Evolutionary conservation across 495 filamentous ascomycete species (phyloP).

Genomic region (Aspergillus diversus): DNA sequence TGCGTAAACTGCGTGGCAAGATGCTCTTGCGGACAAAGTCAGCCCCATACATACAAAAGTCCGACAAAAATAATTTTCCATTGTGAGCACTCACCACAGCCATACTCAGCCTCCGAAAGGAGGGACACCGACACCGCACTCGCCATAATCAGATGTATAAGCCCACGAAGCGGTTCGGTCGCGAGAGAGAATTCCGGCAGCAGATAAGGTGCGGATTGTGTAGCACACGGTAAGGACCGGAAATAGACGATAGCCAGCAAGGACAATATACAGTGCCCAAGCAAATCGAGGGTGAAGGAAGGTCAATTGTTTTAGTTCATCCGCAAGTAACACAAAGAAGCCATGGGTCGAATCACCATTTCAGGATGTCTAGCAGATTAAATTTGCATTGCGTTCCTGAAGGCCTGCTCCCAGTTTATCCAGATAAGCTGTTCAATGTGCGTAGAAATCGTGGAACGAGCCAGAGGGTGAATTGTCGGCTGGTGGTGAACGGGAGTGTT

Average conservation of each 20-base stretch:
- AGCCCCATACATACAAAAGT: not conserved
- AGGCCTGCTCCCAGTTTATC: constrained; percentile 18
- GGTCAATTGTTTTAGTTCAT: constrained; percentile 19
- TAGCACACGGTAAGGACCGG: not conserved
- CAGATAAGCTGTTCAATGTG: not conserved
- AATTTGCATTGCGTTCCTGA: constrained; percentile 16
- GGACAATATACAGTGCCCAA: constrained; percentile 13
- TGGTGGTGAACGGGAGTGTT: constrained; percentile 11
- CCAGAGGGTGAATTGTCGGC: constrained; percentile 11
- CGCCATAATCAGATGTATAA: constrained; percentile 31
- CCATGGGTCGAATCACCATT: constrained; percentile 27
- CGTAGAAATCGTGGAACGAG: not conserved
- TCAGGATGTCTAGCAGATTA: constrained; percentile 18
- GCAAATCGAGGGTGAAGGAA: constrained; percentile 10
- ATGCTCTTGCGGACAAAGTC: constrained; percentile 42
- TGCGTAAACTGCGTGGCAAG: constrained; percentile 39
- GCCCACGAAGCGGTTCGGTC: constrained; percentile 1
- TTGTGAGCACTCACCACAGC: constrained; percentile 44
- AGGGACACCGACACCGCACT: constrained; percentile 39
- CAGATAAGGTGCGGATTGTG: not conserved
- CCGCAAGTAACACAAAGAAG: constrained; percentile 20
- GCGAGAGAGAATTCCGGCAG: not conserved
- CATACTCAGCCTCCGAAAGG: constrained; percentile 49
- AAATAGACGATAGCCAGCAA: not conserved
- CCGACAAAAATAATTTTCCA: not conserved